Base-by-base conservation (phyloP, 441 rosid genomes). In the Erodium trifolium region DNA sequence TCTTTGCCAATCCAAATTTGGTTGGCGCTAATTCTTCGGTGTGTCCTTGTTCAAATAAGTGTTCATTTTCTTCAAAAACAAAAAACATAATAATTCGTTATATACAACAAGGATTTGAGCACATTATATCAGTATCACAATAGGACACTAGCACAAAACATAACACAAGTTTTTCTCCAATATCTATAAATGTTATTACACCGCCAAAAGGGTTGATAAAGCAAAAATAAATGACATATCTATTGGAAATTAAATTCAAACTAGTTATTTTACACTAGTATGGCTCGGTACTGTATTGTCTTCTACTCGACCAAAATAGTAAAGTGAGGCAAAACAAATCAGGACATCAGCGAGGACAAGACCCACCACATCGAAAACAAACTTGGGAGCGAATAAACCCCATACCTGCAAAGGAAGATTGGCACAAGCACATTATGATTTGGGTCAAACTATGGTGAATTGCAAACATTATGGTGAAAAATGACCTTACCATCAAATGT, bases 381-480 rank as follows among this genome's bases (percentile, higher is more conserved):
- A 92, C 79, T 92, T 92, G 0, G 98, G 99, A 65, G 98, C 97
- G 78, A 92, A 94, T 70, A 92, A 75, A 64, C 97, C 98, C 99
- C 98, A 88, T 14, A 94, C 99, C 98, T 90, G 91, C 80, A 74
- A 76, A 13, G 11, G 31, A 10, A 70, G 23, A 14, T 4, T n/a
- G 39, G 16, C 63, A 75, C 10, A 27, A 37, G 57, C 43, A 67
- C 1, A 65, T 60, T 11, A 37, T 39, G 51, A 19, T n/a, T 37
- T 17, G 5, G 49, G 37, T 37, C 23, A 67, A 16, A 43, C 17
- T 17, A 1, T 16, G 16, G 10, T 31, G 29, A 19, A 12, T n/a
- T 5, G 3, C 8, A 29, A 12, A 63, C 17, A 29, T 63, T 63
- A 63, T 31, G 39, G 17, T 4, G 14, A 19, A 68, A 31, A 60